Conservation (phyloP, 441 rosid genomes). For the Syzygium malaccense region DNA sequence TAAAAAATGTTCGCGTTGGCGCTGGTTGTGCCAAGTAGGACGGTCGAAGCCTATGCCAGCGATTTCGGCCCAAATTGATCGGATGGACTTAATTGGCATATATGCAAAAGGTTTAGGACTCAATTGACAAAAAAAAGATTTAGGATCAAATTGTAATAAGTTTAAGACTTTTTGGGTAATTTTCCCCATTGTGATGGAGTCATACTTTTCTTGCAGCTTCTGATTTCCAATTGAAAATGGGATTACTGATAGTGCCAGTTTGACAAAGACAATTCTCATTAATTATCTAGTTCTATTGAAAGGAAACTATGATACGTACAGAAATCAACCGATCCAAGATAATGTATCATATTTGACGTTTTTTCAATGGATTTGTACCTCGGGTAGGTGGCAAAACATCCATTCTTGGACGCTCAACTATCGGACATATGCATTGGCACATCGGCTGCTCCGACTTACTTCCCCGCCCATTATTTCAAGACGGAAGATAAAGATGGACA, state of each 20-base stretch:
- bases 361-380: background rate
- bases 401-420: conserved; percentile 13
- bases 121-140: no score
- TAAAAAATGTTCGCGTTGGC: no score
- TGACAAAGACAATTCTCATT: background rate
- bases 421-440: conserved; percentile 15
- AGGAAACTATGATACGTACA: background rate
- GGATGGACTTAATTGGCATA: no score
- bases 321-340: background rate
- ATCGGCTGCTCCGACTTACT: conserved; percentile 19
- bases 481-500: conserved; percentile 3
- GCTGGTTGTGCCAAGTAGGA: no score
- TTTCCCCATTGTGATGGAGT: background rate
- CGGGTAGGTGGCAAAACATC: conserved; percentile 6
- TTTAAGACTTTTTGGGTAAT: no score
- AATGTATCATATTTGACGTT: background rate
- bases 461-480: conserved; percentile 12
- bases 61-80: no score
- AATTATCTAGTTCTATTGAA: background rate
- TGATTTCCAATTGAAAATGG: background rate
- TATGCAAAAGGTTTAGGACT: no score
- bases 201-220: background rate
- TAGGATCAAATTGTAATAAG: no score
- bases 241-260: background rate
- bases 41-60: no score